Conservation (phyloP, 2,329 filamentous ascomycete genomes). For the Aspergillus sp. region DNA sequence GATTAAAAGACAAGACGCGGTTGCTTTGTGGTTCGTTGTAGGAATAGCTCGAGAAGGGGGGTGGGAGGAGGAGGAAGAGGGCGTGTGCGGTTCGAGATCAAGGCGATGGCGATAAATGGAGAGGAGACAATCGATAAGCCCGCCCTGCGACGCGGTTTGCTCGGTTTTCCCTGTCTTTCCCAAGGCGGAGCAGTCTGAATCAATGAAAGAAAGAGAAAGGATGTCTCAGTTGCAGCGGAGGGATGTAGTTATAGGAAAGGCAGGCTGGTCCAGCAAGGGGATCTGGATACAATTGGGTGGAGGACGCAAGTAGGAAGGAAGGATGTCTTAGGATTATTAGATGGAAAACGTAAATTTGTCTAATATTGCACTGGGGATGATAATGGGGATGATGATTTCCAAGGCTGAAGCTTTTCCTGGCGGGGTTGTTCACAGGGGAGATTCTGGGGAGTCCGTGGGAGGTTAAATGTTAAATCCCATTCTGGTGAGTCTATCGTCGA, state of each 20-base stretch:
- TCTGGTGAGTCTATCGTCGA: slow-evolving; percentile 2
- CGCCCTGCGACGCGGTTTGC: slow-evolving; percentile 21
- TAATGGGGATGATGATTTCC: background rate
- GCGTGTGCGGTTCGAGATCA: slow-evolving; percentile 7
- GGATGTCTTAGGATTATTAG: slow-evolving; percentile 24
- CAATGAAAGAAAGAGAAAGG: background rate
- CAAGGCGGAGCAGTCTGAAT: slow-evolving; percentile 4
- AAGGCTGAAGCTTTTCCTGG: slow-evolving; percentile 8
- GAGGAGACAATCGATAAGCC: slow-evolving; percentile 16
- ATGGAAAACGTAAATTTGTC: slow-evolving; percentile 5
- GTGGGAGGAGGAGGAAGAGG: background rate
- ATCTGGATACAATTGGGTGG: slow-evolving; percentile 16
- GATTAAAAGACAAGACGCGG: slow-evolving; percentile 15
- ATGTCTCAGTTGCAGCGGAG: slow-evolving; percentile 25
- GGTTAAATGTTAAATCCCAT: slow-evolving; percentile 2
- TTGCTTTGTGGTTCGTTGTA: too few species aligned
- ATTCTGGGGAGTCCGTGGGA: slow-evolving; percentile 3
- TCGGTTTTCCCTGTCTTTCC: background rate
- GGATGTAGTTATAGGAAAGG: slow-evolving; percentile 24
- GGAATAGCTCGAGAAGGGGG: slow-evolving; percentile 2
- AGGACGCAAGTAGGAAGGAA: slow-evolving; percentile 16
- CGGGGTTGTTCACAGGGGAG: background rate
- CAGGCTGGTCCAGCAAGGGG: slow-evolving; percentile 24
- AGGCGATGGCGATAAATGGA: slow-evolving; percentile 2
- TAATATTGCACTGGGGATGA: slow-evolving; percentile 4